These are phyloP conservation scores for Wickerhamomyces canadensis DNA, from an alignment of 805 yeast species.

Conservation along the genomic window DNA sequence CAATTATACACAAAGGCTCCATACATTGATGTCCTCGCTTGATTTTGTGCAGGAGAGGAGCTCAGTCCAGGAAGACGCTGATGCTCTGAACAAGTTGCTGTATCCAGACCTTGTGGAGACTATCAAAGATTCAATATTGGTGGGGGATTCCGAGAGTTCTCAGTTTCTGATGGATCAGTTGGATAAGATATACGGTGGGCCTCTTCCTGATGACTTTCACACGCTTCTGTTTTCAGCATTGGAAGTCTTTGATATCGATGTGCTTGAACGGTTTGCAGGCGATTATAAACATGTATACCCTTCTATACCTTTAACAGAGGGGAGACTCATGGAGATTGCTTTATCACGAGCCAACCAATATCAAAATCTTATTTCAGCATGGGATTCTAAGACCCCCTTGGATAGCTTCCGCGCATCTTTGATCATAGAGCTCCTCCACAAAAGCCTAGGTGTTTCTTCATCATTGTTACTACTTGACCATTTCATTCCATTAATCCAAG, in stretches of 20 bases:
- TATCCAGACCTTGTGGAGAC: constrained; percentile 8
- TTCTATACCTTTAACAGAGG: background rate
- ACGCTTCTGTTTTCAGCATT: background rate
- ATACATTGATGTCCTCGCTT: constrained; percentile 1
- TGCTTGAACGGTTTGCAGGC: background rate
- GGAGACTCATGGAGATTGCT: background rate
- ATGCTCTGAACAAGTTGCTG: constrained; percentile 1
- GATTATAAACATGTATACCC: background rate
- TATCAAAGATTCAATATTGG: constrained; percentile 5
- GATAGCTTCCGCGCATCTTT: background rate
- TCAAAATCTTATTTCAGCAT: background rate
- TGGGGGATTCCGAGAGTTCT: constrained; percentile 1
- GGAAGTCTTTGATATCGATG: background rate
- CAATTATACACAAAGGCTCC: constrained; percentile 5
- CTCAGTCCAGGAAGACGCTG: background rate
- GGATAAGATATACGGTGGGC: background rate
- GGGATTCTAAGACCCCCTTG: background rate
- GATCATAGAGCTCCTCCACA: background rate
- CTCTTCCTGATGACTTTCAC: background rate
- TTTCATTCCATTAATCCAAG: background rate
- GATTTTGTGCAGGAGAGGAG: background rate
- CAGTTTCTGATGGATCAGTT: background rate
- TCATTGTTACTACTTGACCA: constrained; percentile 1
- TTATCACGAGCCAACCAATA: background rate
- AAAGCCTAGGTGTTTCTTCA: constrained; percentile 1